Conservation (phyloP, 306 rosid genomes). For the Prunus davidiana region DNA sequence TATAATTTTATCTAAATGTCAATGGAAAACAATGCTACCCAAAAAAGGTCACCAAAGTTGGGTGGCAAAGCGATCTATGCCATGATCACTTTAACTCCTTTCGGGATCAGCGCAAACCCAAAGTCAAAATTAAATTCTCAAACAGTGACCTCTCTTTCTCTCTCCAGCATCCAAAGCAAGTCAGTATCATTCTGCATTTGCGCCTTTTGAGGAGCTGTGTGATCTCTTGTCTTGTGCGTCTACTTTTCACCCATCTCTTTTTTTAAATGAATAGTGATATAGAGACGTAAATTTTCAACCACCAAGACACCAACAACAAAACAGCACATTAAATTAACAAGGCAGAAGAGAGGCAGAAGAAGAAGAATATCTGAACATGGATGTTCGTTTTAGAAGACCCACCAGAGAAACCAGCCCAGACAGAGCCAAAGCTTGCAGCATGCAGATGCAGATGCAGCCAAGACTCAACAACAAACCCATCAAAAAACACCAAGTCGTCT, state of each 20-base stretch:
- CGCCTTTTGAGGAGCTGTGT: slow-evolving; percentile 29
- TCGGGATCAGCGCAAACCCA: slow-evolving; percentile 24
- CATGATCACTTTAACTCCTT: slow-evolving; percentile 19
- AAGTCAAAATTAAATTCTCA: slow-evolving; percentile 47
- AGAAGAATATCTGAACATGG: slow-evolving; percentile 39
- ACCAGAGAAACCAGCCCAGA: slow-evolving; percentile 57
- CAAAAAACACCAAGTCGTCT: slow-evolving; percentile 71
- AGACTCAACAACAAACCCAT: slow-evolving; percentile 30
- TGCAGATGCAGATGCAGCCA: slow-evolving; percentile 30
- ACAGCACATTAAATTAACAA: neutral
- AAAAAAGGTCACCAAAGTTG: neutral
- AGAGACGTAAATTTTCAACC: neutral
- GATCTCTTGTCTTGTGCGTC: neutral
- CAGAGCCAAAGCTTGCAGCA: slow-evolving; percentile 47
- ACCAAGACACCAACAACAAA: neutral
- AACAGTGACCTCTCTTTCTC: neutral
- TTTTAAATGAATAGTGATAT: neutral
- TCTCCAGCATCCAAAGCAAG: slow-evolving; percentile 37
- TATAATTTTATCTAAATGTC: neutral
- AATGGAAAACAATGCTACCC: neutral
- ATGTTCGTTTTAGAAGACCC: slow-evolving; percentile 43
- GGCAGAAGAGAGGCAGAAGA: neutral
- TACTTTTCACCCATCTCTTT: neutral
- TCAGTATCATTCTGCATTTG: slow-evolving; percentile 27
- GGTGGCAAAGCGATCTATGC: neutral